phyloP scores from a whole-genome alignment of 1,139 yeast species.

The Debaryomyces subglobosus region DNA sequence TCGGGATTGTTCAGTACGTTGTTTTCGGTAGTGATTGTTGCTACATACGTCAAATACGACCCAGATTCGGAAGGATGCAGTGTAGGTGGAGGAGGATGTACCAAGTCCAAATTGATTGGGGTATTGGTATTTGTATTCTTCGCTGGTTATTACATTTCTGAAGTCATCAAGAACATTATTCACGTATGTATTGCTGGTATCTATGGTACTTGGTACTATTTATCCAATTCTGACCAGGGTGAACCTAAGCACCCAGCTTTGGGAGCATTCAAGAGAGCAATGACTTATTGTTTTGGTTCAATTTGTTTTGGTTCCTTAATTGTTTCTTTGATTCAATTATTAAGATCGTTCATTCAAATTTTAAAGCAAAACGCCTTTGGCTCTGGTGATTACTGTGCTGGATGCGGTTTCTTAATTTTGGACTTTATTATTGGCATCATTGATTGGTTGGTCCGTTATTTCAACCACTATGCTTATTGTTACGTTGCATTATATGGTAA shows the following conservation, averaged over 20 bases:
- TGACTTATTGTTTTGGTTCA: conserved; percentile 89
- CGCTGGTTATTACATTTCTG: conserved; percentile 85
- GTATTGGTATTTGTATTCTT: conserved; percentile 70
- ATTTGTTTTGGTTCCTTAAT: conserved; percentile 86
- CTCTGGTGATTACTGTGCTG: conserved; percentile 58
- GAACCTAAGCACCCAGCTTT: conserved; percentile 80
- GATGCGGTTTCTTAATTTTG: conserved; percentile 55
- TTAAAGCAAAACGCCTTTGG: conserved; percentile 57
- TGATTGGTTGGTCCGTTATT: conserved; percentile 82
- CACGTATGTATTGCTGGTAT: conserved; percentile 86
- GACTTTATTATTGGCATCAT: conserved; percentile 66
- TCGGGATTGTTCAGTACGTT: conserved; percentile 67
- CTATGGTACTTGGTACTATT: conserved; percentile 90
- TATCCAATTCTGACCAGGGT: conserved; percentile 76
- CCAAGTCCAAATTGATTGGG: conserved; percentile 69
- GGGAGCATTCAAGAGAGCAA: conserved; percentile 80
- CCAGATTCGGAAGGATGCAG: conserved; percentile 40
- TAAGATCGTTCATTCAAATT: conserved; percentile 52
- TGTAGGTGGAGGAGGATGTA: conserved; percentile 66
- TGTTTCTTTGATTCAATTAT: conserved; percentile 72
- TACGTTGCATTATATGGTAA: conserved; percentile 88
- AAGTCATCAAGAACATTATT: conserved; percentile 80
- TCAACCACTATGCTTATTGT: conserved; percentile 89
- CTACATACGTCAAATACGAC: conserved; percentile 74
- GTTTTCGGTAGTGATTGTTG: conserved; percentile 68